Percentiles rank a stretch among this genome's conserved stretches.
Evolutionary conservation across 164 flowering plant genomes (phyloP).

Genomic region (Piper longum): DNA sequence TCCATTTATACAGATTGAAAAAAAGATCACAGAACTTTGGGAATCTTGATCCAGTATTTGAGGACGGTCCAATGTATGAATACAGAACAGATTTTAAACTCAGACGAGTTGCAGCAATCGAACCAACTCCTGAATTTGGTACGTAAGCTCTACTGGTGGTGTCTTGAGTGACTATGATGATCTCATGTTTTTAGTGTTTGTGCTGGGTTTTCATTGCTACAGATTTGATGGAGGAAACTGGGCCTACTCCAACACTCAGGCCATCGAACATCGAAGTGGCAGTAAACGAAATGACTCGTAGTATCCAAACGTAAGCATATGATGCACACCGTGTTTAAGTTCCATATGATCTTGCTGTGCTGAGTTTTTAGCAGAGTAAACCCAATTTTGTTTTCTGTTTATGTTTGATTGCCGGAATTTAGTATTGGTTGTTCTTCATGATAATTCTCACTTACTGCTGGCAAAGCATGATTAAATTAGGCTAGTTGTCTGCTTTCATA

Average conservation of each 20-base stretch:
- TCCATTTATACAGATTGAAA: slow-evolving; percentile 10
- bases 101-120: slow-evolving; percentile 29
- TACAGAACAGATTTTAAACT: slow-evolving; percentile 34
- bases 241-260: slow-evolving; percentile 58
- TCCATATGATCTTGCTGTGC: too few species aligned
- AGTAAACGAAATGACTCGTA: slow-evolving; percentile 41
- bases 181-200: background rate
- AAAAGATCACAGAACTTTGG: slow-evolving; percentile 32
- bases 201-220: slow-evolving; percentile 10
- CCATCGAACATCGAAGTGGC: slow-evolving; percentile 23
- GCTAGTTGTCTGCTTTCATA: background rate
- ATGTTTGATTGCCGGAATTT: too few species aligned
- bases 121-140: slow-evolving; percentile 42
- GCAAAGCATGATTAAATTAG: background rate
- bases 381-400: too few species aligned
- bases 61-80: slow-evolving; percentile 32
- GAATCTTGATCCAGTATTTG: slow-evolving; percentile 60
- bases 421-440: too few species aligned
- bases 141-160: background rate
- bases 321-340: background rate
- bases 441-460: background rate
- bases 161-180: background rate
- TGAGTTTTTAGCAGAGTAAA: too few species aligned
- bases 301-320: slow-evolving; percentile 30
- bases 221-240: slow-evolving; percentile 71